Base-by-base conservation (phyloP, 148 eudicot species). In the Euryodendron excelsum region DNA sequence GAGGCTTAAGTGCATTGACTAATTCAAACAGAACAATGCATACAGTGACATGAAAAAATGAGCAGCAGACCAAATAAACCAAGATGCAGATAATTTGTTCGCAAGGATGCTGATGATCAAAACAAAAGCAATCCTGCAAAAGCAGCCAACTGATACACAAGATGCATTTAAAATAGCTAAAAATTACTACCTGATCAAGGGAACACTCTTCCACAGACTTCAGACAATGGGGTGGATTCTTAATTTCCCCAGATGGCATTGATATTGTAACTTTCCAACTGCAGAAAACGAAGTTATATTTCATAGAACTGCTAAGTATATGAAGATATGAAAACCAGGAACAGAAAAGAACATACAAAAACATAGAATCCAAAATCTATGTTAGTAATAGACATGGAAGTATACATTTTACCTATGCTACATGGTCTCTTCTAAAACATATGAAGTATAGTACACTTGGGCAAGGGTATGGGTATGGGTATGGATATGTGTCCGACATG, bases 181-280 rank as follows among this genome's bases (percentile, higher is more conserved):
- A 60, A n/a, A n/a, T n/a, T n/a, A n/a, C n/a, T 1, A 77, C 79
- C 79, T 77, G 72, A 21, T 77, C 79, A 65, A 76, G 36, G 4
- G 72, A 27, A 53, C 27, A 1, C 55, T 50, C 37, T 50, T 77
- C 79, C 12, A 66, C 30, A 45, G 48, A 20, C 69, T 66, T 77
- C 2, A 77, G 72, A 64, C 47, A 64, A 66, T 77, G 72, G n/a
- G 79, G 79, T 25, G 72, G 72, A 33, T 77, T 48, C 15, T 10
- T 6, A 66, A 66, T 48, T 77, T 77, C 72, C 50, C 62, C 72
- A 44, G 20, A 11, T 37, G 97, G 97, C 95, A 93, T 93, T 70
- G 86, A 87, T 79, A 94, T 59, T 21, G 88, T 81, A 47, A 87
- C 82, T 66, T 87, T 86, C 98, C 98, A 94, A 85, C 99, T 96